Conservation (phyloP, 2,329 filamentous ascomycete species). For the Gnomoniopsis smithogilvyi region DNA sequence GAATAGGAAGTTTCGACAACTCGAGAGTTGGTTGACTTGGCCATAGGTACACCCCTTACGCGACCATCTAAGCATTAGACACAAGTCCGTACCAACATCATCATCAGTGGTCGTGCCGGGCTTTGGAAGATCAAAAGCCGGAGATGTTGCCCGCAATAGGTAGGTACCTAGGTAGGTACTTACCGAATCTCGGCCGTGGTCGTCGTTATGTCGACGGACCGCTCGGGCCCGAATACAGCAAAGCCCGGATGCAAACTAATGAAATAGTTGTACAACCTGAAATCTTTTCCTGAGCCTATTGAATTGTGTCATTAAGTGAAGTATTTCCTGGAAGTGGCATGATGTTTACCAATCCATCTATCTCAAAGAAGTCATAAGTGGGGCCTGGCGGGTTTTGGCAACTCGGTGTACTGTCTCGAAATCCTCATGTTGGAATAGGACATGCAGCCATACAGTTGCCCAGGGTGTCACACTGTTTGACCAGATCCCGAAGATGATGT, state of each 20-base stretch:
- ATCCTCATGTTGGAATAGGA: background rate
- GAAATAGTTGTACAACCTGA: background rate
- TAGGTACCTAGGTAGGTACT: no score
- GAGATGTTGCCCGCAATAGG: background rate
- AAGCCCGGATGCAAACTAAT: background rate
- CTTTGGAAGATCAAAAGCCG: background rate
- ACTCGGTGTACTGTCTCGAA: background rate
- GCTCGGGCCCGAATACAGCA: background rate
- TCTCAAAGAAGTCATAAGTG: background rate
- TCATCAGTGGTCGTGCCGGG: background rate
- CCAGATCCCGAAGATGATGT: background rate
- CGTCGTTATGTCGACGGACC: background rate
- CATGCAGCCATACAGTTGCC: background rate
- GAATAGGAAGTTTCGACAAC: no score
- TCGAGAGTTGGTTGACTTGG: no score
- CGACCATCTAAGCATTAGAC: no score
- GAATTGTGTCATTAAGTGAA: background rate
- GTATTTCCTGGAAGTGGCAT: background rate
- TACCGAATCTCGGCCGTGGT: background rate
- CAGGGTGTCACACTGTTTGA: background rate
- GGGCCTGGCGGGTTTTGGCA: background rate
- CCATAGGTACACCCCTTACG: no score
- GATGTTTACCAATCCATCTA: background rate
- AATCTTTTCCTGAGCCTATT: background rate
- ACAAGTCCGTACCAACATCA: background rate